Evolutionary conservation across 1,284 basidiomycete genomes (phyloP).

Genomic region (Puccinia horiana): DNA sequence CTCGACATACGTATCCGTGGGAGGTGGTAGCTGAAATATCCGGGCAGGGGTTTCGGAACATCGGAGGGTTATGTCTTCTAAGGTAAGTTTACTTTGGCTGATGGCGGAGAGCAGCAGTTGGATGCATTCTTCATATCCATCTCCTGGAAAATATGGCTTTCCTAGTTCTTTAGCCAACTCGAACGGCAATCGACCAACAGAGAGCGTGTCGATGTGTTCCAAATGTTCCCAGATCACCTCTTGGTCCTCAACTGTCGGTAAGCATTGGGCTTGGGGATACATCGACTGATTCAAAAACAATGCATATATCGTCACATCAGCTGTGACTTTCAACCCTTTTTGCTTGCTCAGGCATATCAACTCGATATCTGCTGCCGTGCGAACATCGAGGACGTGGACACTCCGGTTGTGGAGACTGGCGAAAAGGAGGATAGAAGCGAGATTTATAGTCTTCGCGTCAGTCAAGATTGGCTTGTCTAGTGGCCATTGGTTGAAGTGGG

Average conservation of each 20-base stretch:
- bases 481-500: constrained; percentile 90
- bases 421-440: constrained; percentile 88
- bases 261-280: constrained; percentile 68
- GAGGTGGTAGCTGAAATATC: constrained; percentile 85
- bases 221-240: constrained; percentile 83
- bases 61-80: constrained; percentile 78
- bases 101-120: constrained; percentile 87
- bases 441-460: constrained; percentile 84
- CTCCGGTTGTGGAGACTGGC: constrained; percentile 86
- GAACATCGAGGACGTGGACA: constrained; percentile 92
- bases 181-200: constrained; percentile 81
- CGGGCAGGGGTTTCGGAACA: constrained; percentile 87
- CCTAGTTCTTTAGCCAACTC: constrained; percentile 71
- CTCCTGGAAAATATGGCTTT: constrained; percentile 69
- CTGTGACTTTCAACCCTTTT: constrained; percentile 90
- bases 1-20: constrained; percentile 76
- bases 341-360: constrained; percentile 93
- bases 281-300: constrained; percentile 83
- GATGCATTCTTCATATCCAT: constrained; percentile 84
- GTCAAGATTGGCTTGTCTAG: constrained; percentile 88
- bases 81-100: constrained; percentile 72
- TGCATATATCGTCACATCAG: constrained; percentile 89
- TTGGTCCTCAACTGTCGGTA: constrained; percentile 80
- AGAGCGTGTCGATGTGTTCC: constrained; percentile 84
- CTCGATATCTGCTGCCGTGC: constrained; percentile 80